Conservation (phyloP, 164 flowering plant genomes). For the Aristolochia californica region DNA sequence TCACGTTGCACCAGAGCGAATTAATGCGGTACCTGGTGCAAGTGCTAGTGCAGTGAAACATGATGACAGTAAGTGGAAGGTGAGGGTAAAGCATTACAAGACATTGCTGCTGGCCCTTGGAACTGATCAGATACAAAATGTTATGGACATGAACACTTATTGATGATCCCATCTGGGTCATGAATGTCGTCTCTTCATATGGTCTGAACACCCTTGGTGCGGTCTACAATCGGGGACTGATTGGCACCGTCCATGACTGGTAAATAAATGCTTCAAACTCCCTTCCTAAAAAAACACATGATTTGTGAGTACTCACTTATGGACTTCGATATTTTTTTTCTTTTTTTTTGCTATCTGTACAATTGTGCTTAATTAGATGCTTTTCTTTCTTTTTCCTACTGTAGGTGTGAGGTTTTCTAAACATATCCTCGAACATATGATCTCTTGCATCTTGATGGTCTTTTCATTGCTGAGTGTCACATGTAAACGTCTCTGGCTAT, state of each 20-base stretch:
- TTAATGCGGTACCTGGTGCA: slow-evolving; percentile 55
- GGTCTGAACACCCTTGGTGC: slow-evolving; percentile 68
- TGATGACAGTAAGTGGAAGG: slow-evolving; percentile 83
- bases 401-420: slow-evolving; percentile 97
- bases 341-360: background rate
- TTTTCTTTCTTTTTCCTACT: slow-evolving; percentile 1
- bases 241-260: slow-evolving; percentile 96
- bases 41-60: slow-evolving; percentile 69
- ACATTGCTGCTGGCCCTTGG: slow-evolving; percentile 72
- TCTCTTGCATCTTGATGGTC: slow-evolving; percentile 92
- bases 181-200: slow-evolving; percentile 95
- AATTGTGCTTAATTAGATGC: background rate
- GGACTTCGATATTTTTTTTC: too few species aligned
- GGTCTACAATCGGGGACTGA: slow-evolving; percentile 86
- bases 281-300: too few species aligned
- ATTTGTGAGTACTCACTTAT: too few species aligned
- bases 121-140: slow-evolving; percentile 72
- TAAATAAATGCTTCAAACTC: slow-evolving; percentile 20
- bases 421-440: slow-evolving; percentile 98
- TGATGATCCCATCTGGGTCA: slow-evolving; percentile 86
- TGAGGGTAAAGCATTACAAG: slow-evolving; percentile 76
- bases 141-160: slow-evolving; percentile 93
- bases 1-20: slow-evolving; percentile 62
- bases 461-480: slow-evolving; percentile 84
- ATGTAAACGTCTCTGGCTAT: slow-evolving; percentile 31